Evolutionary conservation across 257 asterid species (phyloP).

Genomic region (Nicotiana sylvestris): DNA sequence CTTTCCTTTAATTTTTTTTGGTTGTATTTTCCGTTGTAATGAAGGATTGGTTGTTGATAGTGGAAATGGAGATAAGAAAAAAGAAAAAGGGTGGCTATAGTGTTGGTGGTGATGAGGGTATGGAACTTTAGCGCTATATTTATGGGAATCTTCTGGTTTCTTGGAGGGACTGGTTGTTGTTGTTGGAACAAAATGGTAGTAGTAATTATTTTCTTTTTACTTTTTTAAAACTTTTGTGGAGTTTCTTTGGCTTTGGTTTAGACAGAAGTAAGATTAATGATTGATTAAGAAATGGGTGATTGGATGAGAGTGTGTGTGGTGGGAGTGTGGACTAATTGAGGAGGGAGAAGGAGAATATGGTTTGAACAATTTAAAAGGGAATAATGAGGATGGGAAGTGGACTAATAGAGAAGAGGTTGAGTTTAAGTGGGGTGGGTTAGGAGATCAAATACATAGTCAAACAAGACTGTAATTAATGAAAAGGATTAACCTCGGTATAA

Average conservation of each 20-base stretch:
- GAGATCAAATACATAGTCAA: slow-evolving; percentile 33
- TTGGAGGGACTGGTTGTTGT: slow-evolving; percentile 38
- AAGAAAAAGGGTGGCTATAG: slow-evolving; percentile 19
- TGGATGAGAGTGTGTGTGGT: neutral
- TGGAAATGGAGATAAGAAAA: slow-evolving; percentile 13
- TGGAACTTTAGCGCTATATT: slow-evolving; percentile 21
- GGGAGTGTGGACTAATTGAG: slow-evolving; percentile 14
- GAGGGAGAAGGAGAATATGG: slow-evolving; percentile 21
- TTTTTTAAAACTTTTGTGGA: neutral
- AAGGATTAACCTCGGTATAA: slow-evolving; percentile 4
- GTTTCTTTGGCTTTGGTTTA: slow-evolving; percentile 15
- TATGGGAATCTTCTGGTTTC: slow-evolving; percentile 57
- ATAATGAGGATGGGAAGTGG: slow-evolving; percentile 38
- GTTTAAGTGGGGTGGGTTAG: neutral
- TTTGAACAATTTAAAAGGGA: slow-evolving; percentile 22
- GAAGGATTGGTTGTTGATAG: slow-evolving; percentile 19
- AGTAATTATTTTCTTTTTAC: slow-evolving; percentile 4
- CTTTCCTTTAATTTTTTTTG: neutral
- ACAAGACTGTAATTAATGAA: slow-evolving; percentile 24
- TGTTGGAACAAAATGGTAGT: slow-evolving; percentile 31
- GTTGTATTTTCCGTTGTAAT: neutral
- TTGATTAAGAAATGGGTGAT: slow-evolving; percentile 26
- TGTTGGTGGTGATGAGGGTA: slow-evolving; percentile 11
- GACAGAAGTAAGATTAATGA: slow-evolving; percentile 27
- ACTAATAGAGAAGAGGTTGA: slow-evolving; percentile 21